Evolutionary conservation across 1,139 yeast species (phyloP).

Genomic region (Wickerhamomyces sp.): DNA sequence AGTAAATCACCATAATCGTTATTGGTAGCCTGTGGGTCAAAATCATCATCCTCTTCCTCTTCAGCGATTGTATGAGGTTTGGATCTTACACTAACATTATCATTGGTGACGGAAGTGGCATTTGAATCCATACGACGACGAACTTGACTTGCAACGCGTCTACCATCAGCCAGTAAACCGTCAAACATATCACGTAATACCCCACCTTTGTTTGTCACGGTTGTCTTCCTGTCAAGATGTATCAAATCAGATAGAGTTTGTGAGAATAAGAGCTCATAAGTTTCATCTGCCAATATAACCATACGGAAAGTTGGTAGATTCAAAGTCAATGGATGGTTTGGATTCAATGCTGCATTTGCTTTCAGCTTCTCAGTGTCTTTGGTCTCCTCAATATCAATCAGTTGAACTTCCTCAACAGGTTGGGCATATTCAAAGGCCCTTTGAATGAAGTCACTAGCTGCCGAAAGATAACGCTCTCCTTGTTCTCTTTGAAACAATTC

Average conservation of each 20-base stretch:
- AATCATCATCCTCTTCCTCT: constrained; percentile 42
- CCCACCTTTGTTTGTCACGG: constrained; percentile 45
- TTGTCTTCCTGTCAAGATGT: constrained; percentile 56
- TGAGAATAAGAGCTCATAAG: constrained; percentile 79
- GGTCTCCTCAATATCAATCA: constrained; percentile 32
- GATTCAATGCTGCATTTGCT: constrained; percentile 79
- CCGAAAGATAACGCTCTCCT: constrained; percentile 74
- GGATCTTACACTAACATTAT: constrained; percentile 6
- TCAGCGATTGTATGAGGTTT: constrained; percentile 15
- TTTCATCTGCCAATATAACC: constrained; percentile 92
- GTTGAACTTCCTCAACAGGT: constrained; percentile 48
- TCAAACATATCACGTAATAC: constrained; percentile 86
- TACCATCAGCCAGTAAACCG: constrained; percentile 86
- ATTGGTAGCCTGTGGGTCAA: constrained; percentile 38
- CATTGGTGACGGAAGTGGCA: constrained; percentile 22
- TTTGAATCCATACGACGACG: constrained; percentile 73
- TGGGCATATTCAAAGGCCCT: constrained; percentile 89
- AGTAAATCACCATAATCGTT: constrained; percentile 44
- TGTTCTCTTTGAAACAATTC: constrained; percentile 65
- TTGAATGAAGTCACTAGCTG: constrained; percentile 83
- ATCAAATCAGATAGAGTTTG: constrained; percentile 60
- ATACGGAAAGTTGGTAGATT: constrained; percentile 89
- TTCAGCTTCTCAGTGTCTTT: constrained; percentile 29
- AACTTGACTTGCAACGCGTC: constrained; percentile 84
- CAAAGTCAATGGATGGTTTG: constrained; percentile 67